Evolutionary conservation across 805 yeast genomes (phyloP), one percentile per base, ranked within the genome.

Genomic region (Wickerhamiella cacticola): DNA sequence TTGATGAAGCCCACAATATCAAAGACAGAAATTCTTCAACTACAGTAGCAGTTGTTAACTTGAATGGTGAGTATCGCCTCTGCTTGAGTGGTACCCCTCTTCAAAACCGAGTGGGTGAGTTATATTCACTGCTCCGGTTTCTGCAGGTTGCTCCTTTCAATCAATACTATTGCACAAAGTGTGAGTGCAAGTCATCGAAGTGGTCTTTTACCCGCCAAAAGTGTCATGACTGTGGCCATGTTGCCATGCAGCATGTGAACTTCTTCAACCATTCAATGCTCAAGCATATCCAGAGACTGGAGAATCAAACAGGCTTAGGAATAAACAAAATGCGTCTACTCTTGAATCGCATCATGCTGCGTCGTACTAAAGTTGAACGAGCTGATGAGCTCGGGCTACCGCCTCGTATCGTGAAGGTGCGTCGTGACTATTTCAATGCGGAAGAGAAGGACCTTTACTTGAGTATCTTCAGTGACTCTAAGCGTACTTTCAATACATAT

Each of bases 311-410:
- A 13, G 68, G 73, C 33, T 75, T 72, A 28, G 82, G 94, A 38
- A 87, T 92, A 66, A 71, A 73, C 35, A 78, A 86, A 52, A 76
- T 92, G 58, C 84, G 92, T 52, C 63, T 76, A 12, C 65, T 92
- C 23, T 66, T 92, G 58, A 74, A 77, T 51, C 86, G 83, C 55
- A 74, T 89, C 33, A 87, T 92, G 96, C 66, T 92, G 50, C 73
- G 99, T 59, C 76, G 99, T 65, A 92, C 99, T 0, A 94, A 92
- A 61, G 75, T 89, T 3, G 97, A 92, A 65, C 73, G 97, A 43
- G 96, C 99, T 0, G 98, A 94, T 63, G 99, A 92, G 68, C 70
- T 92, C 54, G 99, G 99, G 1, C 69, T 92, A 41, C 99, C 99
- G 2, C 99, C 99, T 2, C 75, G 96, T 56, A 78, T 88, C 25